phyloP scores from a whole-genome alignment of 139 green algal genomes.

The Pleodorina starrii region DNA sequence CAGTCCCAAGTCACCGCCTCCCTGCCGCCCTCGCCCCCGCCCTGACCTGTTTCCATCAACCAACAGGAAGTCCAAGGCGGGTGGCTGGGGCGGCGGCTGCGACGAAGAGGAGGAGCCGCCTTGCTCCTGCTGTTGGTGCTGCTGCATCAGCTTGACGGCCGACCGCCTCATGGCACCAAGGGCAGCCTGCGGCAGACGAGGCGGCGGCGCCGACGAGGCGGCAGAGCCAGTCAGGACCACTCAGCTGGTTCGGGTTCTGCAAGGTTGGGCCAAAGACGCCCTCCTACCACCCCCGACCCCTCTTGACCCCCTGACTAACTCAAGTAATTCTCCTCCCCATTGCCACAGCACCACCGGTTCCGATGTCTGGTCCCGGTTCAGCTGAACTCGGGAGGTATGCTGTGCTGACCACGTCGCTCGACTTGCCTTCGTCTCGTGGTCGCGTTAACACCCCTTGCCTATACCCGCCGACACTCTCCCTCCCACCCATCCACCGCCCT shows the following conservation, averaged over 20 bases:
- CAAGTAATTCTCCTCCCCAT: too few species aligned
- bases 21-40: background rate
- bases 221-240: too few species aligned
- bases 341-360: too few species aligned
- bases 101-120: too few species aligned
- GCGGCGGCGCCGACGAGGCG: background rate
- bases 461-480: background rate
- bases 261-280: too few species aligned
- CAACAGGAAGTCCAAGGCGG: slow-evolving; percentile 71
- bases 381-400: too few species aligned
- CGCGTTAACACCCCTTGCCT: too few species aligned
- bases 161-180: slow-evolving; percentile 83
- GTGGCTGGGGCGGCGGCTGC: background rate
- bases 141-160: slow-evolving; percentile 56
- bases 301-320: too few species aligned
- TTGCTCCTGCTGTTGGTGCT: background rate
- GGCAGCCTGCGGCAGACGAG: slow-evolving; percentile 56
- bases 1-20: background rate
- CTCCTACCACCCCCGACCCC: too few species aligned
- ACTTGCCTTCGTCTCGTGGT: too few species aligned
- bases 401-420: too few species aligned
- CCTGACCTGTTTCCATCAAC: slow-evolving; percentile 87
- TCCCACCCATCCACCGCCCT: background rate
- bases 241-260: too few species aligned
- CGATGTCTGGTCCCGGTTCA: background rate